These are phyloP conservation scores for Sphagnum tenellum DNA, from an alignment of 225 moss, liverwort and hornwort species.

Conservation along the genomic window DNA sequence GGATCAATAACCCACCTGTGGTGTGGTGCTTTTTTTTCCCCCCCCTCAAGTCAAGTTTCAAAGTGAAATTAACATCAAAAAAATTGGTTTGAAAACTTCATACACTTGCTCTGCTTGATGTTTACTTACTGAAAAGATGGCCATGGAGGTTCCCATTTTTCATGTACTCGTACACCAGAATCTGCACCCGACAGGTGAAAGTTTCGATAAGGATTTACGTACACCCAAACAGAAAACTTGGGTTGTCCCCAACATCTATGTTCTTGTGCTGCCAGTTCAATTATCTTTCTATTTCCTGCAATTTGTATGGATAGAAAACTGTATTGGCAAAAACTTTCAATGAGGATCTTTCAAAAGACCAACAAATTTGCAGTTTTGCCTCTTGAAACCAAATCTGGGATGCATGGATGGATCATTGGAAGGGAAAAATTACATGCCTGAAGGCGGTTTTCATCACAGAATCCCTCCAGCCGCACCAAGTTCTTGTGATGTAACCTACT, in stretches of 20 bases:
- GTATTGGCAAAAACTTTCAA: neutral
- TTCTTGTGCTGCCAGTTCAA: neutral
- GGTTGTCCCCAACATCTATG: too few relatives aligned
- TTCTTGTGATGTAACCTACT: too few relatives aligned
- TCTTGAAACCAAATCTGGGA: neutral
- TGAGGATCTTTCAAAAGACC: neutral
- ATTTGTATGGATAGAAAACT: neutral
- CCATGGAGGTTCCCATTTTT: conserved; percentile 42
- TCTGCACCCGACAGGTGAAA: conserved; percentile 36
- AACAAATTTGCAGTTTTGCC: neutral
- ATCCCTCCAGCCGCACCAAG: too few relatives aligned
- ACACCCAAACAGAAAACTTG: neutral
- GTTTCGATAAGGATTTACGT: neutral
- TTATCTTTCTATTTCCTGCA: neutral
- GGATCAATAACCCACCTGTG: too few relatives aligned
- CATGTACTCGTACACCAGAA: conserved; percentile 60
- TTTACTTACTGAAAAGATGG: conserved; percentile 34
- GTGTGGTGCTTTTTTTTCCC: too few relatives aligned
- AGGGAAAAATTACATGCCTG: too few relatives aligned
- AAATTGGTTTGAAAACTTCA: too few relatives aligned
- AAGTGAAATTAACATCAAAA: too few relatives aligned
- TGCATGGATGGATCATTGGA: too few relatives aligned
- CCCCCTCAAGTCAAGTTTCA: too few relatives aligned
- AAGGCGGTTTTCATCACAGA: too few relatives aligned
- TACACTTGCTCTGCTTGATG: too few relatives aligned